phyloP scores from a whole-genome alignment of 305 asterid genomes.

The Fraxinus dipetala region DNA sequence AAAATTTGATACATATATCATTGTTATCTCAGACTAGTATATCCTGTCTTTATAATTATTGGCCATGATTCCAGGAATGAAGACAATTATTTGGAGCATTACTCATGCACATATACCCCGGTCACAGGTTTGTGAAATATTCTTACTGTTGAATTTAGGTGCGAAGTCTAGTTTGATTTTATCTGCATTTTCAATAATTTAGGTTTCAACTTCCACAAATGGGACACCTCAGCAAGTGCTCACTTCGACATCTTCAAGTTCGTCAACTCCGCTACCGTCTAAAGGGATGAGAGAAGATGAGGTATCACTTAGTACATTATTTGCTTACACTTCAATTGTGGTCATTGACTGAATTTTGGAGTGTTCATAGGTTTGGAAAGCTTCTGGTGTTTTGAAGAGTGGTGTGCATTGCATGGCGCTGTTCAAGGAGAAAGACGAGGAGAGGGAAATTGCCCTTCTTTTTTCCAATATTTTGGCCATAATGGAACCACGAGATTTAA shows the following conservation, averaged over 20 bases:
- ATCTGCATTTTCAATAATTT: slow-evolving; percentile 21
- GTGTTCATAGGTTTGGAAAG: slow-evolving; percentile 88
- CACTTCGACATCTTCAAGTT: slow-evolving; percentile 63
- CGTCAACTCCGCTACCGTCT: slow-evolving; percentile 66
- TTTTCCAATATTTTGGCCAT: slow-evolving; percentile 94
- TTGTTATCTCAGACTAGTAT: background rate
- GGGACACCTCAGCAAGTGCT: slow-evolving; percentile 84
- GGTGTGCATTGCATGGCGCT: slow-evolving; percentile 98
- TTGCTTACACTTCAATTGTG: slow-evolving; percentile 23
- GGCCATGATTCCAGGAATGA: slow-evolving; percentile 71
- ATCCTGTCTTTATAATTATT: slow-evolving; percentile 12
- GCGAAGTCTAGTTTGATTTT: slow-evolving; percentile 19
- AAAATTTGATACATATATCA: background rate
- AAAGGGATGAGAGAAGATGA: slow-evolving; percentile 99
- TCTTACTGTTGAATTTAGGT: slow-evolving; percentile 18
- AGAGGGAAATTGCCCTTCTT: slow-evolving; percentile 89
- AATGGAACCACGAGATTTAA: slow-evolving; percentile 97
- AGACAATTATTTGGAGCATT: slow-evolving; percentile 98
- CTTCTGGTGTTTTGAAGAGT: slow-evolving; percentile 95
- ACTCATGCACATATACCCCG: slow-evolving; percentile 97
- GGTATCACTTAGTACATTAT: slow-evolving; percentile 44
- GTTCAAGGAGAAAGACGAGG: slow-evolving; percentile 98
- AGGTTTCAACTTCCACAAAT: slow-evolving; percentile 93
- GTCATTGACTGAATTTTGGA: slow-evolving; percentile 30
- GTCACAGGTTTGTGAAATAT: slow-evolving; percentile 64